Percentiles rank a stretch among this genome's conserved stretches.
Evolutionary conservation across 2,329 filamentous ascomycete species (phyloP).

Genomic region (Colletotrichum sp.): DNA sequence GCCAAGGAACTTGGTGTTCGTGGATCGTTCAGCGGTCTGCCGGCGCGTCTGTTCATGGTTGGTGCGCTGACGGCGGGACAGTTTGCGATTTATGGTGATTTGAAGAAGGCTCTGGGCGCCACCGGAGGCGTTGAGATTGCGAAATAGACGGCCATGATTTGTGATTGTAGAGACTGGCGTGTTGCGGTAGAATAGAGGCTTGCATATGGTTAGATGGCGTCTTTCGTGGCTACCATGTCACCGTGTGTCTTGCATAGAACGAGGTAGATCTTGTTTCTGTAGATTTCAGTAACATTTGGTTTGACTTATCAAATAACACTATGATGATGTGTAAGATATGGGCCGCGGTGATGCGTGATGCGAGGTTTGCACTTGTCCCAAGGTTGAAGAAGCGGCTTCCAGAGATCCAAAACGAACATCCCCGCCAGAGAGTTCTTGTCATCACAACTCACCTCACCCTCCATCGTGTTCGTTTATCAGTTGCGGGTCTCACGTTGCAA

Average conservation of each 20-base stretch:
- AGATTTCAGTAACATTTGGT: background rate
- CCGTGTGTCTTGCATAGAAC: background rate
- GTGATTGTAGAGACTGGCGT: background rate
- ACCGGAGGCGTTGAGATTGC: conserved; percentile 77
- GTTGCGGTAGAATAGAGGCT: background rate
- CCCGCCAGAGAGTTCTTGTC: background rate
- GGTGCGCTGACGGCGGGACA: conserved; percentile 79
- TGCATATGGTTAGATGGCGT: background rate
- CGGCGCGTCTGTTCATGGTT: conserved; percentile 69
- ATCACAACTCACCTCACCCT: background rate
- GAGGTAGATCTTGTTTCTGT: background rate
- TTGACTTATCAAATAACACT: background rate
- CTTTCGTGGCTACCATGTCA: background rate
- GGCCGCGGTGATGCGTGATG: background rate
- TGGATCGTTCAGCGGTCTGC: conserved; percentile 82
- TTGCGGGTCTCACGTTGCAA: background rate
- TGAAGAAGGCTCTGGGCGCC: conserved; percentile 67
- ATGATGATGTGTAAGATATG: background rate
- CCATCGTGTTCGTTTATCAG: background rate
- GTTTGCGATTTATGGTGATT: conserved; percentile 86
- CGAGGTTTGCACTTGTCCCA: background rate
- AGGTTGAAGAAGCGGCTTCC: background rate
- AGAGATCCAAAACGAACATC: background rate
- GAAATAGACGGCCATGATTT: background rate
- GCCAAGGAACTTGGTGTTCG: conserved; percentile 81